A percentile compares a stretch with the other conserved stretches of the same genome.
Evolutionary conservation across 768 basidiomycete genomes (phyloP).

Genomic region (Tephrocybe rancida): DNA sequence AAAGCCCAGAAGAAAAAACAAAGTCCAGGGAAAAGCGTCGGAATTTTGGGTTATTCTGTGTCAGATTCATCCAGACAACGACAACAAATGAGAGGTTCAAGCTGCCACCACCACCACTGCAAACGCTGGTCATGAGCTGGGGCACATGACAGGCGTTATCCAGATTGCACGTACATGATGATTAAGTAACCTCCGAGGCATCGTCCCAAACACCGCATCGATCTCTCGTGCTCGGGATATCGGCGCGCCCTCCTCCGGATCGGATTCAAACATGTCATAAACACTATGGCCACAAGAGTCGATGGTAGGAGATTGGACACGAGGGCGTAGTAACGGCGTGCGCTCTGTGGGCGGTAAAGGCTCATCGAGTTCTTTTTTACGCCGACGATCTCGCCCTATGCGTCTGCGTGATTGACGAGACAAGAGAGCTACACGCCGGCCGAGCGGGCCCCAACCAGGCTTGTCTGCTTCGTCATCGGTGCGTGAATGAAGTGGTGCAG

Average conservation of each 20-base stretch:
- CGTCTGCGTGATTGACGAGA: slow-evolving; percentile 26
- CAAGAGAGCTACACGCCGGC: slow-evolving; percentile 51
- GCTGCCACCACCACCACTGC: slow-evolving; percentile 87
- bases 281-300: slow-evolving; percentile 5
- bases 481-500: slow-evolving; percentile 71
- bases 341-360: slow-evolving; percentile 30
- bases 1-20: slow-evolving; percentile 2
- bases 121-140: neutral
- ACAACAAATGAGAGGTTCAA: slow-evolving; percentile 67
- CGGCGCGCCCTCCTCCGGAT: slow-evolving; percentile 35
- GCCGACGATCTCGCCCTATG: slow-evolving; percentile 17
- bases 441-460: slow-evolving; percentile 64
- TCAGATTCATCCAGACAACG: slow-evolving; percentile 61
- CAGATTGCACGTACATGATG: slow-evolving; percentile 54
- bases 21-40: neutral
- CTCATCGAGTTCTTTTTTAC: slow-evolving; percentile 9
- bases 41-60: slow-evolving; percentile 30
- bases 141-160: neutral
- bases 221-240: slow-evolving; percentile 51
- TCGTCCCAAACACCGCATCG: slow-evolving; percentile 60
- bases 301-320: slow-evolving; percentile 10
- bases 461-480: slow-evolving; percentile 45
- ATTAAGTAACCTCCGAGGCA: slow-evolving; percentile 74
- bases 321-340: slow-evolving; percentile 35
- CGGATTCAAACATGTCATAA: slow-evolving; percentile 20